Percentiles rank a stretch among this genome's conserved stretches.
Evolutionary conservation across 352 stramenopile species (phyloP).

Genomic region (Globisporangium splendens): DNA sequence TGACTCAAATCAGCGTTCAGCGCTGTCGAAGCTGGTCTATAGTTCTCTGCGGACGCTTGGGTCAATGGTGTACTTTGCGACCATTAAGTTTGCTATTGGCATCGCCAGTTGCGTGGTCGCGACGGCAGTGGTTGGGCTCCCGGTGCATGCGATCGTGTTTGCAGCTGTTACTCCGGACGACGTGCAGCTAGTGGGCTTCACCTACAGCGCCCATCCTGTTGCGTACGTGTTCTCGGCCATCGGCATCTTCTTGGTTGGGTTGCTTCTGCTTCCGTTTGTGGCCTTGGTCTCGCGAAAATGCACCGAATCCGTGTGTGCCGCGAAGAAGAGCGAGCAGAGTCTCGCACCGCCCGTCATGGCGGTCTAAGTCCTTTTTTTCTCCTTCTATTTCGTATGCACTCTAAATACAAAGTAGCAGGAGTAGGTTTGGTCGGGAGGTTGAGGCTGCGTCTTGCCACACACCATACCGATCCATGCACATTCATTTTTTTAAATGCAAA

Average conservation of each 20-base stretch:
- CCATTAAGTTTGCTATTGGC: constrained; percentile 37
- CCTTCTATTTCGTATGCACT: too few relatives aligned
- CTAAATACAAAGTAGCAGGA: too few relatives aligned
- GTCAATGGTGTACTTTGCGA: constrained; percentile 41
- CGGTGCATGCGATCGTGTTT: constrained; percentile 22
- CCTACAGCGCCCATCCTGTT: constrained; percentile 9
- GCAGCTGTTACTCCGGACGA: not conserved
- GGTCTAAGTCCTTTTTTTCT: not conserved
- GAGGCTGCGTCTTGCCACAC: constrained; percentile 1
- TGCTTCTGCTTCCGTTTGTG: constrained; percentile 3
- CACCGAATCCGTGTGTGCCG: constrained; percentile 10
- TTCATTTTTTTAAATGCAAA: too few relatives aligned
- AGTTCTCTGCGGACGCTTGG: constrained; percentile 24
- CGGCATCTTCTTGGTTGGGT: constrained; percentile 6
- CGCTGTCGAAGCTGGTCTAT: constrained; percentile 15
- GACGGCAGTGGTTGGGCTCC: constrained; percentile 21
- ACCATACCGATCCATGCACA: too few relatives aligned
- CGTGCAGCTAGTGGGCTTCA: not conserved
- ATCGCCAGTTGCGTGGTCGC: constrained; percentile 28
- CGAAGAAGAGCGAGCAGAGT: constrained; percentile 3
- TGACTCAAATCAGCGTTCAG: constrained; percentile 13
- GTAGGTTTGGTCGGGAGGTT: too few relatives aligned
- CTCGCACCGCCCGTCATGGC: not conserved
- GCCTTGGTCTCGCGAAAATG: constrained; percentile 12
- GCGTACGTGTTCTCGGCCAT: constrained; percentile 10